Conservation (phyloP, 2,329 filamentous ascomycete species). For the Claviceps purpurea region DNA sequence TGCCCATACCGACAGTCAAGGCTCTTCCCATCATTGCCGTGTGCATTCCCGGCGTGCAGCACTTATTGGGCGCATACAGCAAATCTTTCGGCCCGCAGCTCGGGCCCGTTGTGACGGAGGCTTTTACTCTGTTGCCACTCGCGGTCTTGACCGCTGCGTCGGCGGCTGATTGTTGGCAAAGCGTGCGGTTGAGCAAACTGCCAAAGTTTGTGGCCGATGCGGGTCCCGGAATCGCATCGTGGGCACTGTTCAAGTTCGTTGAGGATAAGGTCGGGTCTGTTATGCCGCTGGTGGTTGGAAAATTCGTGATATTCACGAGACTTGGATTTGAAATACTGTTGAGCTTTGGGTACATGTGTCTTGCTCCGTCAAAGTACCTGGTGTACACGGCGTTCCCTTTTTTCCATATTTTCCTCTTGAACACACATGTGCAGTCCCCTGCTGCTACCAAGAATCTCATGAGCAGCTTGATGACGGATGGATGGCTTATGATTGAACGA, state of each 20-base stretch:
- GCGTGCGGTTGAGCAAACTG: conserved; percentile 40
- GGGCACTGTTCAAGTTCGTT: conserved; percentile 45
- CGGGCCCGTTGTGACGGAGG: conserved; percentile 66
- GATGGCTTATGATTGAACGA: conserved; percentile 67
- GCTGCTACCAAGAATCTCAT: conserved; percentile 52
- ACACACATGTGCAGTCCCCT: conserved; percentile 57
- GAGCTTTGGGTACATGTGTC: conserved; percentile 47
- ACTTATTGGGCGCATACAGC: conserved; percentile 55
- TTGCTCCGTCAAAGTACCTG: conserved; percentile 57
- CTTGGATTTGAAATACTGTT: conserved; percentile 59
- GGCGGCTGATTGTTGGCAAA: conserved; percentile 51
- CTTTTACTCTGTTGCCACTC: conserved; percentile 57
- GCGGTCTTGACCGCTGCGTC: conserved; percentile 49
- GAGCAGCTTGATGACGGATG: conserved; percentile 45
- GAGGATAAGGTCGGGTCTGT: conserved; percentile 27
- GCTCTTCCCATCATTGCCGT: conserved; percentile 62
- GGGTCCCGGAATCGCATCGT: conserved; percentile 51
- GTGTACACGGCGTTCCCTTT: conserved; percentile 58
- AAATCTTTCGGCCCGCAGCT: conserved; percentile 49
- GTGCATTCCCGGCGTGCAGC: conserved; percentile 62
- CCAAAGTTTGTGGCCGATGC: conserved; percentile 48
- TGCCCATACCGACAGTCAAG: conserved; percentile 34
- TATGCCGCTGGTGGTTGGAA: conserved; percentile 42
- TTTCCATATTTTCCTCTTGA: conserved; percentile 55
- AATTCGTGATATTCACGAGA: conserved; percentile 51